Base-by-base conservation (phyloP, 1,284 basidiomycete species). In the Phellopilus nigrolimitatus region DNA sequence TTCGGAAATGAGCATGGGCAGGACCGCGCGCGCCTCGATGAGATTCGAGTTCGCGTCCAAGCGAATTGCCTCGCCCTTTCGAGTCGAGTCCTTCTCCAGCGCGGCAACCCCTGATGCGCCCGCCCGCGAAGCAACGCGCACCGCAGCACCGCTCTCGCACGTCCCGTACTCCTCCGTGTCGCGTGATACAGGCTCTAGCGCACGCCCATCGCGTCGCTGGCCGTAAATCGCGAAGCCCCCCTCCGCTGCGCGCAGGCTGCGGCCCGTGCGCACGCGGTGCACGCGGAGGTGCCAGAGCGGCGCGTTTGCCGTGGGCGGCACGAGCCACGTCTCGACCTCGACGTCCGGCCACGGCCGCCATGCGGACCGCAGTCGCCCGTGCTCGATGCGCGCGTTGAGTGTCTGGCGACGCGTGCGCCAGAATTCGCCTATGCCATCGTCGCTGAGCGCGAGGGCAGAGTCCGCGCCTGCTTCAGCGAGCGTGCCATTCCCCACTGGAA, bases 331-430 rank as follows among this genome's bases (percentile, higher is more conserved):
- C 68, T 88, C 85, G 39, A 89, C 79, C 51, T 78, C 70, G 19
- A 87, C 84, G 61, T 79, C 84, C 39, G 71, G 70, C 82, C 82
- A 90, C 3, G 86, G 85, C 57, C 76, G 75, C 87, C 87, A 90
- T 67, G 77, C 78, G 33, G 80, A 80, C 48, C 78, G 70, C 38
- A 90, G 68, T 75, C 80, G 81, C 62, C 43, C 64, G 45, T 2
- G 67, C 59, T 84, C 82, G 45, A 88, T 73, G 42, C 75, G 67
- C 12, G 84, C 81, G 55, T 84, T 78, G 54, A 73, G 71, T 1
- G 84, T 84, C 46, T 75, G 75, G 33, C 84, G 69, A 21, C 86
- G 71, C 53, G 79, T 75, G 57, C 82, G 79, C 86, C 85, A 90
- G 8, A 76, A 77, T 66, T 88, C 85, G 10, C 82, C 83, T 7